Conservation (phyloP, 441 rosid genomes). For the Mallotus repandus region DNA sequence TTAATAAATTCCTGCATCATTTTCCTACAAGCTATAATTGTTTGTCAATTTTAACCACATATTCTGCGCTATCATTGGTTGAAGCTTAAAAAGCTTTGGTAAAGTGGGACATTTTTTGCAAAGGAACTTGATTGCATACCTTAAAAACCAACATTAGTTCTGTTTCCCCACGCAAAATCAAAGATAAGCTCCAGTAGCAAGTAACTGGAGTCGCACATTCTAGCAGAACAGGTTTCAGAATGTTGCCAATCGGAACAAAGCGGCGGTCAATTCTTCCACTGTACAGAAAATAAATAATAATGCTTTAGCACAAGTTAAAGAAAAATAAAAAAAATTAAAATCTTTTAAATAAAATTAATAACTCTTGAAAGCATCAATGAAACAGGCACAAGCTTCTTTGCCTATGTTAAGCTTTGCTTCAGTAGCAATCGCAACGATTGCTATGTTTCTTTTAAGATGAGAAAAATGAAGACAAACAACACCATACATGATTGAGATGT, state of each 20-base stretch:
- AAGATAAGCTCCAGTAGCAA: conserved; percentile 83
- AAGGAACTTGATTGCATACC: conserved; percentile 38
- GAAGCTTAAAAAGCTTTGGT: neutral
- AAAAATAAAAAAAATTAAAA: too few relatives aligned
- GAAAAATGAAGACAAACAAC: conserved; percentile 11
- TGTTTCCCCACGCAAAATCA: conserved; percentile 60
- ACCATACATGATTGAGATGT: neutral
- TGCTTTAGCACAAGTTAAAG: neutral
- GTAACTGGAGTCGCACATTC: conserved; percentile 80
- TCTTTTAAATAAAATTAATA: neutral
- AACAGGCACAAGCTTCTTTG: neutral
- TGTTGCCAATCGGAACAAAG: conserved; percentile 66
- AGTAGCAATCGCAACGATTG: neutral
- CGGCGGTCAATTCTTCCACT: conserved; percentile 63
- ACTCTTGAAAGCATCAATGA: neutral
- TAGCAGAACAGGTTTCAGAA: conserved; percentile 71
- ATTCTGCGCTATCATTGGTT: neutral
- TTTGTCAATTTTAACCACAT: neutral
- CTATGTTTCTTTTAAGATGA: conserved; percentile 7
- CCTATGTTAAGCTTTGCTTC: neutral
- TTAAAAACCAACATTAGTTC: conserved; percentile 65
- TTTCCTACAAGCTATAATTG: neutral
- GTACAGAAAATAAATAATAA: conserved; percentile 16
- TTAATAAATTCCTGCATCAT: neutral
- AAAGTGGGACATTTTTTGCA: neutral